These are phyloP conservation scores for Ballota nigra DNA, from an alignment of 257 asterid genomes.

Conservation along the genomic window DNA sequence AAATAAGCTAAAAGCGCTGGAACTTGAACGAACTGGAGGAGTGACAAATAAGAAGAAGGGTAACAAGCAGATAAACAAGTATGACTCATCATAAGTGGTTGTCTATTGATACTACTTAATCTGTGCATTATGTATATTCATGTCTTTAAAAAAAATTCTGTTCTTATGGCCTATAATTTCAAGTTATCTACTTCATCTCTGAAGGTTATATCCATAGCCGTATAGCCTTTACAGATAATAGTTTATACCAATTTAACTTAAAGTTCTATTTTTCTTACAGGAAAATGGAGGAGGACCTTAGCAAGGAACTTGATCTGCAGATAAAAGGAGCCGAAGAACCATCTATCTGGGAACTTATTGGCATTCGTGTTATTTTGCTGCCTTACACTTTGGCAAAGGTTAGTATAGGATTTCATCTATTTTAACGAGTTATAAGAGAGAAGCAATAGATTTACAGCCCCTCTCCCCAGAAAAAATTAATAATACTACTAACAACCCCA, in stretches of 20 bases:
- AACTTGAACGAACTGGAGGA: conserved; percentile 92
- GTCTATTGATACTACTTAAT: conserved; percentile 10
- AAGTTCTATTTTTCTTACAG: conserved; percentile 32
- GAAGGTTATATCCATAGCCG: neutral
- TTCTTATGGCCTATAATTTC: neutral
- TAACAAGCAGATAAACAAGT: conserved; percentile 75
- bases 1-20: conserved; percentile 89
- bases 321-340: conserved; percentile 97
- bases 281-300: conserved; percentile 74
- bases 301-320: conserved; percentile 90
- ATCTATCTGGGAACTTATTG: conserved; percentile 81
- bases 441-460: neutral
- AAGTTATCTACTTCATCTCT: neutral
- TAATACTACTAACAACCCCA: neutral
- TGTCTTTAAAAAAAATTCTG: neutral
- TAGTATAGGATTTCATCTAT: conserved; percentile 11
- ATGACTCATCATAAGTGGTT: conserved; percentile 30
- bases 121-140: conserved; percentile 1
- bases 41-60: conserved; percentile 74
- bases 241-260: conserved; percentile 13
- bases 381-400: conserved; percentile 89
- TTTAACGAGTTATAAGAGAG: neutral
- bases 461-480: too few species aligned
- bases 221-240: conserved; percentile 10
- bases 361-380: conserved; percentile 70